Evolutionary conservation across 192 early-diverging fungal species (phyloP).

Genomic region (Gamsiella multidivaricata): DNA sequence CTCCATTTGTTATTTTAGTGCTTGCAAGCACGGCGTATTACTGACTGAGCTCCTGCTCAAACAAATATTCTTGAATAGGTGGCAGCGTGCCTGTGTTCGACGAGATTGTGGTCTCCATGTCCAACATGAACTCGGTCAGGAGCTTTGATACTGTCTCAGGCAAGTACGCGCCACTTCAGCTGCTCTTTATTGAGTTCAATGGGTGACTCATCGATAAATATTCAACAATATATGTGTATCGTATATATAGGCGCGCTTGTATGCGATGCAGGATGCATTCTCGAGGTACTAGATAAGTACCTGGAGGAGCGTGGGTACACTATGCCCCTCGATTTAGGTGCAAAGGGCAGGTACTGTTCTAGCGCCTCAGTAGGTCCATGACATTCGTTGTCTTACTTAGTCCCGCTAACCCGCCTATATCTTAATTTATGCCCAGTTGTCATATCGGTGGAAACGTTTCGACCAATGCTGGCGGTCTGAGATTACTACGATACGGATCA

Average conservation of each 20-base stretch:
- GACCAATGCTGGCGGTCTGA: constrained; percentile 96
- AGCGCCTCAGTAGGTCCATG: too few species aligned
- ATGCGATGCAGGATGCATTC: constrained; percentile 93
- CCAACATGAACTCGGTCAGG: constrained; percentile 84
- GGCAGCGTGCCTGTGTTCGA: constrained; percentile 96
- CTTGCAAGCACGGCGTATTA: not conserved
- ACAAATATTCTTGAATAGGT: constrained; percentile 61
- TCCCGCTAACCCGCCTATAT: not conserved
- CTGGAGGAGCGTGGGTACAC: constrained; percentile 85
- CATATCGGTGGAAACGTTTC: constrained; percentile 99
- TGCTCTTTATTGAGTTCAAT: not conserved
- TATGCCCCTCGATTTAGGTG: constrained; percentile 94
- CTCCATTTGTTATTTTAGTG: not conserved
- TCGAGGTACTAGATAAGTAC: constrained; percentile 90
- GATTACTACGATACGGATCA: constrained; percentile 93
- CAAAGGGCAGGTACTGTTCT: constrained; percentile 70
- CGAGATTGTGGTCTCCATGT: constrained; percentile 88
- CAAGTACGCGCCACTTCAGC: constrained; percentile 3
- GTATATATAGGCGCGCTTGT: constrained; percentile 76
- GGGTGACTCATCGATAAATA: not conserved
- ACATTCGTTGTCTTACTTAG: too few species aligned
- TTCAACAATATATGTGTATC: not conserved
- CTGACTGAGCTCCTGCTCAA: not conserved
- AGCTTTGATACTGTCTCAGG: constrained; percentile 75
- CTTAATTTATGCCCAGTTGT: constrained; percentile 68